These are phyloP conservation scores for Penicillium flavigenum DNA, from an alignment of 495 filamentous ascomycete species.

Conservation along the genomic window DNA sequence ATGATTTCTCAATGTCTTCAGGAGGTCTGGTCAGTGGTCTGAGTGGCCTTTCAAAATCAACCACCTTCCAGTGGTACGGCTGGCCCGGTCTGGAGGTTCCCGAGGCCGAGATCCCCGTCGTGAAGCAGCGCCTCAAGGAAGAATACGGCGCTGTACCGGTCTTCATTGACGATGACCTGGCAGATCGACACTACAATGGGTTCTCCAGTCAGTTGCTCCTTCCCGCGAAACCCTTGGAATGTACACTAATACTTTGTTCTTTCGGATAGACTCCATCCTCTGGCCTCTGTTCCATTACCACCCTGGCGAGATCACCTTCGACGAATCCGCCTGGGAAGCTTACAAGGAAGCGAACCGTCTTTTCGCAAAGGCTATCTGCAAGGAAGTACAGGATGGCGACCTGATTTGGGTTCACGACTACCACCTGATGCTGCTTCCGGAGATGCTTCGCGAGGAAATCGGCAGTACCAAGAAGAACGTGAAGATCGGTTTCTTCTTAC, in stretches of 20 bases:
- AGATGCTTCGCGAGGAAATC: slow-evolving; percentile 87
- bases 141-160: slow-evolving; percentile 74
- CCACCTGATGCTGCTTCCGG: slow-evolving; percentile 92
- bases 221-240: neutral
- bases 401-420: slow-evolving; percentile 98
- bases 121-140: slow-evolving; percentile 67
- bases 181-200: slow-evolving; percentile 81
- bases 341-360: slow-evolving; percentile 87
- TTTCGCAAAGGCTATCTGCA: slow-evolving; percentile 79
- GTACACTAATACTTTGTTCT: slow-evolving; percentile 4
- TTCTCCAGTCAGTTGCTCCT: slow-evolving; percentile 67
- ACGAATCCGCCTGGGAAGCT: slow-evolving; percentile 88
- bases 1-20: slow-evolving; percentile 91
- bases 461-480: slow-evolving; percentile 74
- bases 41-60: slow-evolving; percentile 84
- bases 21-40: slow-evolving; percentile 90
- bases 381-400: slow-evolving; percentile 84
- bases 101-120: slow-evolving; percentile 61
- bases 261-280: slow-evolving; percentile 76
- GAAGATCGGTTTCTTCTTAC: slow-evolving; percentile 96
- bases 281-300: slow-evolving; percentile 99
- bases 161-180: slow-evolving; percentile 75
- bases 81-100: slow-evolving; percentile 91
- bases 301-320: slow-evolving; percentile 94
- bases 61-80: slow-evolving; percentile 95